Evolutionary conservation across 495 filamentous ascomycete species (phyloP).

Genomic region (Pseudotulostoma volvatum): DNA sequence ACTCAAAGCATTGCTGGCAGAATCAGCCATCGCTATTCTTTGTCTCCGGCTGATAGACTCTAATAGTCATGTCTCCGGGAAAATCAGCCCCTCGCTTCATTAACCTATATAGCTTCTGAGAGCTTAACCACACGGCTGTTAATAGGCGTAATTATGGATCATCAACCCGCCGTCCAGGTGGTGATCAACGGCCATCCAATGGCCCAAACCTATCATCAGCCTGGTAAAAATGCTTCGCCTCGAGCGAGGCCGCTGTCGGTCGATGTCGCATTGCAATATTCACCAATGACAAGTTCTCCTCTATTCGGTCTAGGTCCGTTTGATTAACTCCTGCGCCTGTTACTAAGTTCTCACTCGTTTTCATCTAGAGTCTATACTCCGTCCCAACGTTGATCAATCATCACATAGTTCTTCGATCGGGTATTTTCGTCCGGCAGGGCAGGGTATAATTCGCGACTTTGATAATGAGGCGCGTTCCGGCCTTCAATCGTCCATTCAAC

Average conservation of each 20-base stretch:
- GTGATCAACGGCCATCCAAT: slow-evolving; percentile 27
- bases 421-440: slow-evolving; percentile 29
- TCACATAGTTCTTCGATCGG: slow-evolving; percentile 28
- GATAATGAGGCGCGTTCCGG: slow-evolving; percentile 25
- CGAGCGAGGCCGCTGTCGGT: slow-evolving; percentile 39
- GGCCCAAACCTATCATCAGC: slow-evolving; percentile 10
- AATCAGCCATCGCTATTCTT: too few species aligned
- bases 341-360: slow-evolving; percentile 2
- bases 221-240: slow-evolving; percentile 13
- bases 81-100: too few species aligned
- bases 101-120: too few species aligned
- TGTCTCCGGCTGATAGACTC: too few species aligned
- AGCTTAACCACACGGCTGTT: too few species aligned
- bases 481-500: slow-evolving; percentile 21
- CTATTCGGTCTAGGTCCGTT: slow-evolving; percentile 66
- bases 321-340: slow-evolving; percentile 6
- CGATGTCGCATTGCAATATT: slow-evolving; percentile 77
- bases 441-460: slow-evolving; percentile 24
- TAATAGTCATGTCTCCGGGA: too few species aligned
- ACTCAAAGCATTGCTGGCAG: too few species aligned
- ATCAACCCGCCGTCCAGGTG: slow-evolving; percentile 28
- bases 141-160: too few species aligned
- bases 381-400: slow-evolving; percentile 26
- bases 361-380: slow-evolving; percentile 20
- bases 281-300: slow-evolving; percentile 76